These are phyloP conservation scores for Closterium sp. DNA, from an alignment of 139 green algal genomes.

Conservation along the genomic window DNA sequence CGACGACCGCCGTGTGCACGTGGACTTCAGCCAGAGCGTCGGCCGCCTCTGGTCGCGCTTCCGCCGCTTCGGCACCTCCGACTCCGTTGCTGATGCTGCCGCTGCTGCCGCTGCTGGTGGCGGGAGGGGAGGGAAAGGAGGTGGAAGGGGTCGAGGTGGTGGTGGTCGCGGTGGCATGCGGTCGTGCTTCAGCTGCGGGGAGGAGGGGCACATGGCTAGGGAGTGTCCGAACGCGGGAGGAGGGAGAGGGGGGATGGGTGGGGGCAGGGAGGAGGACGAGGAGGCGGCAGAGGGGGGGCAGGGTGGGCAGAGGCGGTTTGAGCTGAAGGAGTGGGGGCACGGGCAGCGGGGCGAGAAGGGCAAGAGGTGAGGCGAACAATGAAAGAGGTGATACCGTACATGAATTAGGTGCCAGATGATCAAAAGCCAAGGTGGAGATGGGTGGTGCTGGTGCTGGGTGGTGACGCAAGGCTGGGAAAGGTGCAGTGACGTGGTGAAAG, in stretches of 20 bases:
- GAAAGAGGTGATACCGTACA: no score
- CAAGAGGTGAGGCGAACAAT: not conserved
- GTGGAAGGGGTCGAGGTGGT: not conserved
- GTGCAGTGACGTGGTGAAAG: no score
- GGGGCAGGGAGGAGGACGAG: not conserved
- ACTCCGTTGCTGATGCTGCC: not conserved
- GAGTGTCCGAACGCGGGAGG: not conserved
- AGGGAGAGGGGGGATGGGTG: not conserved
- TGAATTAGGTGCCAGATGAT: no score
- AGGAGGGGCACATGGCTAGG: not conserved
- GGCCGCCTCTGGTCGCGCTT: conserved; percentile 93
- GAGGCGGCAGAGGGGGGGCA: not conserved
- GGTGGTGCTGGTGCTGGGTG: no score
- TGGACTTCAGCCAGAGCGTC: conserved; percentile 94
- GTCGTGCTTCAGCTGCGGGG: not conserved
- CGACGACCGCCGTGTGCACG: conserved; percentile 89
- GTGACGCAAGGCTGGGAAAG: no score
- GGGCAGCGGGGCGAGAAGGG: not conserved
- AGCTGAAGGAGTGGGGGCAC: not conserved
- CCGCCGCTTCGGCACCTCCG: conserved; percentile 37
- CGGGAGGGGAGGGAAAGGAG: not conserved
- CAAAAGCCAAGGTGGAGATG: no score
- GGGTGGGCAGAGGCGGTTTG: not conserved
- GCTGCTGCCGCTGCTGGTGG: not conserved
- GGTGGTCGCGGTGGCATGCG: not conserved